Base-by-base conservation (phyloP, 1,284 basidiomycete genomes). In the Psilocybe mexicana region DNA sequence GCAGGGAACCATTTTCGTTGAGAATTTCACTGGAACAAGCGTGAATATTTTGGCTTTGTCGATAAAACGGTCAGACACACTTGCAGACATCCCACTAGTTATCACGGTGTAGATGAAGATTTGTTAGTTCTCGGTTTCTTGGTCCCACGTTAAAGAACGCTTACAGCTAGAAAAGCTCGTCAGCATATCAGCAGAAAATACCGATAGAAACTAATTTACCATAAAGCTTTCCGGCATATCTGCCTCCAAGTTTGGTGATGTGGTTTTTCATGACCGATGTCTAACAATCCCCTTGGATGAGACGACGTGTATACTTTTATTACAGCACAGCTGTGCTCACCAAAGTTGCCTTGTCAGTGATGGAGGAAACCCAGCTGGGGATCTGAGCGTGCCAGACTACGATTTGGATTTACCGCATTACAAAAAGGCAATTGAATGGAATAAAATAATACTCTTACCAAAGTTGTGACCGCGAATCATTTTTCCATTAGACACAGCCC, bases 361-460 rank as follows among this genome's bases (percentile, higher is more conserved):
- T 74, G 12, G 57, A 58, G 11, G 69, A 69, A 5, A 79, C 80
- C 79, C 79, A 82, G 42, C 63, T 58, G 4, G 80, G 80, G 35
- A 82, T 75, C 59, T 81, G 79, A 53, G 73, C 75, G 67, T 79
- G 76, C 79, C 80, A 82, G 49, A 81, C 79, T 72, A 23, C 38
- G 8, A 23, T 36, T 11, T 2, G 28, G 8, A 23, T 36, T 11
- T 2, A 30, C 61, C 14, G 6, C 24, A 7, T 14, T 5, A 18
- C 10, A 2, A 51, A 30, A 7, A 24, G 57, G 1, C n/a, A 12
- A 44, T 33, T 10, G 3, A 18, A 33, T 11, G 23, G 8, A 4
- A 6, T 36, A 24, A 24, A 26, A 43, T 18, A 28, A 7, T 18
- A 12, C 36, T 28, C 61, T 28, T 57, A 75, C 73, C 72, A 24